Evolutionary conservation across 306 rosid genomes (phyloP), one percentile per base, ranked within the genome.

Genomic region (Acacia melanoxylon): DNA sequence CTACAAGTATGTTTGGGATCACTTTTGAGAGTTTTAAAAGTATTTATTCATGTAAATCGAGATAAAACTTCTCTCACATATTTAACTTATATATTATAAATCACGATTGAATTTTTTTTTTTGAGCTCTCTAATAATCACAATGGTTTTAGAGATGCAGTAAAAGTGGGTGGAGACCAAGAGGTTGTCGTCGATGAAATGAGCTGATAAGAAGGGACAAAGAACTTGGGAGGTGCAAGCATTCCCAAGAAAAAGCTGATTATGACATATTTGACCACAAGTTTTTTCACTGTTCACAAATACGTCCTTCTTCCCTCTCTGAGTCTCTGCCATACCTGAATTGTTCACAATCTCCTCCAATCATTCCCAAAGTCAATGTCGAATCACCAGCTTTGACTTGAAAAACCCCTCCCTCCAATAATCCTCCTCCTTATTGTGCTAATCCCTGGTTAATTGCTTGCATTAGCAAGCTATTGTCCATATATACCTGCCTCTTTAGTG

Each of bases 171-270:
- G 29, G 52, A 69, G 31, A 41, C 41, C 1, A 20, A n/a, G 52
- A 76, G 33, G 42, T 52, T 72, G 85, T 72, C 83, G 74, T 25
- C 19, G 12, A 29, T 7, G 72, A 63, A 11, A 65, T 56, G 59
- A 51, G 72, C 72, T 10, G 14, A n/a, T 4, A 11, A 35, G 63
- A 82, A 82, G 82, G 63, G 82, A 86, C 82, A 86, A 86, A 78
- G 79, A 40, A 27, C 61, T 45, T 40, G 75, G 75, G 85, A 74
- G 83, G 85, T 81, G 78, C 78, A 85, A 78, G 46, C 83, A 74
- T 74, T 78, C 88, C 86, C 78, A 35, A 82, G 83, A 35, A 72
- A 52, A 62, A 74, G 76, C 78, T 74, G 61, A 82, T 79, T 68
- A 29, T 79, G 59, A 74, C 80, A 27, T 15, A 7, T 14, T 61